Percentiles rank a stretch among this genome's conserved stretches.
Evolutionary conservation across 306 rosid genomes (phyloP).

Genomic region (Sphenostylis stenocarpa): DNA sequence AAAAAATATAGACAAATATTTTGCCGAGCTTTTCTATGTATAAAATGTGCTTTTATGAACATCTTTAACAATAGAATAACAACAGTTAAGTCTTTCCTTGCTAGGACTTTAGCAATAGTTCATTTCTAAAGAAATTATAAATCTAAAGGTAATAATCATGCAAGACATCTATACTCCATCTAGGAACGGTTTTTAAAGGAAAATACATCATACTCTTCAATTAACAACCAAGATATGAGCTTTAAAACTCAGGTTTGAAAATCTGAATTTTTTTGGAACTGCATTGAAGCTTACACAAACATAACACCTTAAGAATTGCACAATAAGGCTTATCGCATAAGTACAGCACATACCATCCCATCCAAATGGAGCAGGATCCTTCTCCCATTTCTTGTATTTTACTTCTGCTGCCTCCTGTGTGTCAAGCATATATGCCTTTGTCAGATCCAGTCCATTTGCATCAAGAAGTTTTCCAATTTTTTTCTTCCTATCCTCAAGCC

Average conservation of each 20-base stretch:
- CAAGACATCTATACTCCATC: background rate
- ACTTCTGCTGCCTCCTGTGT: conserved; percentile 83
- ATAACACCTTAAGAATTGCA: background rate
- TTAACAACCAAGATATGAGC: background rate
- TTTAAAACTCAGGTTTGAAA: background rate
- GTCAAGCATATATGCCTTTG: conserved; percentile 86
- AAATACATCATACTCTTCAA: background rate
- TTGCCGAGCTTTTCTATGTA: background rate
- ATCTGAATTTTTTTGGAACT: background rate
- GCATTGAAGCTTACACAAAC: background rate
- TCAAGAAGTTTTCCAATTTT: conserved; percentile 90
- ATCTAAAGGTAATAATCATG: background rate
- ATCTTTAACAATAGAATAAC: conserved; percentile 1
- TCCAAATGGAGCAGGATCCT: conserved; percentile 93
- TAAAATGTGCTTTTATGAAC: background rate
- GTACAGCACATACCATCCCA: conserved; percentile 81
- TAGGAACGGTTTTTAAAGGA: background rate
- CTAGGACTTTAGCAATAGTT: background rate
- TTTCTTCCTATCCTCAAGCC: conserved; percentile 95
- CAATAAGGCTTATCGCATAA: background rate
- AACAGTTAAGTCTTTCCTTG: background rate
- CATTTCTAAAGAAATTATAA: background rate
- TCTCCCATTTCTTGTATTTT: conserved; percentile 98
- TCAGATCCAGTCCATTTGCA: conserved; percentile 94
- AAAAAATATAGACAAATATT: background rate